Base-by-base conservation (phyloP, 2,329 filamentous ascomycete species). In the Phialocephala sp. region DNA sequence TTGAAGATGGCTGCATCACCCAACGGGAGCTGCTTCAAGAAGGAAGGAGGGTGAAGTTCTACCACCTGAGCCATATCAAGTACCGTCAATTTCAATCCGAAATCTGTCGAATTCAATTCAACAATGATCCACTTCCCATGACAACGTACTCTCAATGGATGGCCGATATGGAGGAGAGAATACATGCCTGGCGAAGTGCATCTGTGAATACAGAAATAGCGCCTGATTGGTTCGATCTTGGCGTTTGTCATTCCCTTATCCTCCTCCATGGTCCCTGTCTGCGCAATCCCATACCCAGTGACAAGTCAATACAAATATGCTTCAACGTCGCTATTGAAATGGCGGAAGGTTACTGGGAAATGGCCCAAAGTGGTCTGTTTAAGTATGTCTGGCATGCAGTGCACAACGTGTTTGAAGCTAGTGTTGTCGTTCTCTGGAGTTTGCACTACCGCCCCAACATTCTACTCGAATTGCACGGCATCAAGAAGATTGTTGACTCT, bases 51-150 rank as follows among this genome's bases (percentile, higher is more conserved):
- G 11, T 5, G 9, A 54, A 54, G 20, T 8, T 12, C 11, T 20
- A 54, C 4, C 24, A 15, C 24, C 47, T 54, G 47, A 54, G 24
- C 20, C 12, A n/a, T 20, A 54, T 54, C 24, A 18, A 20, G 14
- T 54, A 22, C 27, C 47, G 47, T 14, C 47, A 20, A 12, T 22
- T 54, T 18, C 47, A 27, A 20, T n/a, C 47, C 15, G 47, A 27
- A 15, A 54, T 54, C 15, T 20, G 14, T 54, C n/a, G n/a, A 12
- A n/a, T 54, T n/a, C 47, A 54, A 54, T 54, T 54, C 14, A 22
- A 22, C 20, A 20, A 20, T 14, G n/a, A 32, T 3, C 47, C 6
- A 27, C 47, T 54, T 54, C 47, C 47, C 15, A 20, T 24, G n/a
- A 15, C 14, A 20, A 14, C 15, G 15, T 54, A 54, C 27, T 22